Evolutionary conservation across 768 basidiomycete genomes (phyloP).

Genomic region (Lentinula boryana): DNA sequence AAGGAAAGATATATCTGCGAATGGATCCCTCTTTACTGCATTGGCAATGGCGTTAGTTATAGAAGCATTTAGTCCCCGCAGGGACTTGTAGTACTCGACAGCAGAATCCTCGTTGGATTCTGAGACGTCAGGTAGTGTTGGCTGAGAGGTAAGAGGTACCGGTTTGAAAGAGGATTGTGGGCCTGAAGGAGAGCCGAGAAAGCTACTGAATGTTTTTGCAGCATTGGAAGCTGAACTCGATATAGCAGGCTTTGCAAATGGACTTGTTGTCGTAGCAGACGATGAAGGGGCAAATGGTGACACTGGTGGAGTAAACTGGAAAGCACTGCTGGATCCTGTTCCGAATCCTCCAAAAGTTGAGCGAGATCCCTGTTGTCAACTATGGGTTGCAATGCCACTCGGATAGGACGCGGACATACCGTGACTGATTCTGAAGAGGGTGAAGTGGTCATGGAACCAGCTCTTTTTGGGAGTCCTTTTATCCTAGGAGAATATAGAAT

Average conservation of each 20-base stretch:
- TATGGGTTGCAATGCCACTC: constrained; percentile 7
- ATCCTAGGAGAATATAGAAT: constrained; percentile 41
- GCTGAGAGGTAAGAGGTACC: constrained; percentile 10
- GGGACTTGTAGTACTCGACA: constrained; percentile 56
- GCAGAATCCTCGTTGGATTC: constrained; percentile 21
- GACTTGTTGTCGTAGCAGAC: constrained; percentile 11
- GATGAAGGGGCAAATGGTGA: constrained; percentile 11
- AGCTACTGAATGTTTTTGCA: constrained; percentile 47
- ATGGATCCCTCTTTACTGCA: constrained; percentile 63
- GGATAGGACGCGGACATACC: constrained; percentile 4
- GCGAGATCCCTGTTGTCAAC: constrained; percentile 16
- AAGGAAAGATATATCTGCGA: constrained; percentile 52
- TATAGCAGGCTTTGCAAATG: constrained; percentile 20
- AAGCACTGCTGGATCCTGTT: constrained; percentile 23
- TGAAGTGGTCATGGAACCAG: constrained; percentile 19
- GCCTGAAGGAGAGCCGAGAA: constrained; percentile 22
- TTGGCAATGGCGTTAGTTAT: constrained; percentile 52
- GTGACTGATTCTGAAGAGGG: constrained; percentile 6
- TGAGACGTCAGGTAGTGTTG: constrained; percentile 11
- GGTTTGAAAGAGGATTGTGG: constrained; percentile 2
- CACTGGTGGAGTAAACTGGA: constrained; percentile 32
- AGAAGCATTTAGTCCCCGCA: constrained; percentile 72
- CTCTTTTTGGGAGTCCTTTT: constrained; percentile 54
- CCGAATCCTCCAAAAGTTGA: constrained; percentile 54
- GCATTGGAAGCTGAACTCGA: constrained; percentile 36